Conservation (phyloP, 257 asterid species). For the Misopates orontium region DNA sequence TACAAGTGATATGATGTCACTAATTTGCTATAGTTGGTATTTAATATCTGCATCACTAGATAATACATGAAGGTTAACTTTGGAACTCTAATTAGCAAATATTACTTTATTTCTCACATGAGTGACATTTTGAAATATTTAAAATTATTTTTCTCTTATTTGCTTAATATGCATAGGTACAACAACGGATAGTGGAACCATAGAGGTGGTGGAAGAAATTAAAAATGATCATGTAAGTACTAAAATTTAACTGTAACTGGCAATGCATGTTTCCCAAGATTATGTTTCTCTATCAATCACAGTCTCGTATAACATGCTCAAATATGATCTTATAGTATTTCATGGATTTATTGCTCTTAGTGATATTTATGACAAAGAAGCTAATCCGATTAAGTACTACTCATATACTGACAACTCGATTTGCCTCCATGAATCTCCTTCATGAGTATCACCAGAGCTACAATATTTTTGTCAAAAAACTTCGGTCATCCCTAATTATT, state of each 20-base stretch:
- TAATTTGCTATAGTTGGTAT: slow-evolving; percentile 55
- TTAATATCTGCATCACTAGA: slow-evolving; percentile 66
- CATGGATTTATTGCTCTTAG: slow-evolving; percentile 46
- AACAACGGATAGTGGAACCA: slow-evolving; percentile 38
- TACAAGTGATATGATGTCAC: slow-evolving; percentile 41
- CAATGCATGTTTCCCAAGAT: neutral
- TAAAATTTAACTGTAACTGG: neutral
- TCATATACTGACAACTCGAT: slow-evolving; percentile 41
- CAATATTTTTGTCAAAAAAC: neutral
- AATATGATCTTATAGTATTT: neutral
- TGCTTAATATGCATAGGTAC: slow-evolving; percentile 37
- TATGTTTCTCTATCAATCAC: no score
- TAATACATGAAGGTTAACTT: slow-evolving; percentile 52
- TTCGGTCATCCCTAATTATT: neutral
- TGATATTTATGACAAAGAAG: slow-evolving; percentile 45
- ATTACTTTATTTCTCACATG: neutral
- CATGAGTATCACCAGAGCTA: slow-evolving; percentile 33
- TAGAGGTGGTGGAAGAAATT: slow-evolving; percentile 40
- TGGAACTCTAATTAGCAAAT: neutral
- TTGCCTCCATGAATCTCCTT: slow-evolving; percentile 50
- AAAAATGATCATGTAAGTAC: slow-evolving; percentile 44
- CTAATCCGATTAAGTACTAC: slow-evolving; percentile 43
- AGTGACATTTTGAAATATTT: neutral
- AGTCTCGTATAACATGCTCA: neutral
- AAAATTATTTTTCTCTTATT: neutral